Evolutionary conservation across 2,329 filamentous ascomycete species (phyloP).

Genomic region (Alternaria brassicae): DNA sequence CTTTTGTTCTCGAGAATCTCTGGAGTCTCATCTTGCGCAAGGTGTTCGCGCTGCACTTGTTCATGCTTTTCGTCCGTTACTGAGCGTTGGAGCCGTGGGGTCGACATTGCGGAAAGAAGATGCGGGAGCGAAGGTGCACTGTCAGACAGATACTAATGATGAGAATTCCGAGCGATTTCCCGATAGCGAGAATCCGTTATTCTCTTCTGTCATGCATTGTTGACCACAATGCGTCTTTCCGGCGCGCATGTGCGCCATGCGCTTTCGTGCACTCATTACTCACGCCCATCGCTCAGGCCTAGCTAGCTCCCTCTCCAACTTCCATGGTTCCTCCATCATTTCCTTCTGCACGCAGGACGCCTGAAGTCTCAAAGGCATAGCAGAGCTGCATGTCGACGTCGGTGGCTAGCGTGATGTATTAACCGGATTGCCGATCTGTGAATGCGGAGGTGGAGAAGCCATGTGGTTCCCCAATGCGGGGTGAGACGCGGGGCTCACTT

Average conservation of each 20-base stretch:
- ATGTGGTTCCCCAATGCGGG: constrained; percentile 15
- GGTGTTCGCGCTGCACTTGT: constrained; percentile 26
- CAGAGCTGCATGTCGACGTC: background rate
- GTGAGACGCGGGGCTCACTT: constrained; percentile 3
- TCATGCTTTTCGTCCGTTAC: constrained; percentile 22
- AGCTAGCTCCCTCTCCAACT: background rate
- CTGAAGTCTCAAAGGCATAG: background rate
- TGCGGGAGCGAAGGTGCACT: background rate
- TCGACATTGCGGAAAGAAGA: background rate
- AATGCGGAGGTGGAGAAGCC: constrained; percentile 8
- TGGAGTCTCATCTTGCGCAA: constrained; percentile 29
- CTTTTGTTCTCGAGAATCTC: constrained; percentile 24
- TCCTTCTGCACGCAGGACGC: background rate
- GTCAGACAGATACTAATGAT: background rate
- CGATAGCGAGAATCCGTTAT: background rate
- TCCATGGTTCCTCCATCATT: background rate
- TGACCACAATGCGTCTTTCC: background rate
- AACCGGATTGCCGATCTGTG: constrained; percentile 3
- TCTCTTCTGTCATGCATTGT: background rate
- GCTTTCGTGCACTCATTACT: background rate
- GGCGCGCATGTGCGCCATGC: background rate
- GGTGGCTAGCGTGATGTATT: background rate
- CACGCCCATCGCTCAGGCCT: background rate
- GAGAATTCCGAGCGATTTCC: fast-evolving
- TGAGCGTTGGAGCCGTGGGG: background rate